Evolutionary conservation across 2,329 filamentous ascomycete species (phyloP).

Genomic region (Aspergillus glaucus): DNA sequence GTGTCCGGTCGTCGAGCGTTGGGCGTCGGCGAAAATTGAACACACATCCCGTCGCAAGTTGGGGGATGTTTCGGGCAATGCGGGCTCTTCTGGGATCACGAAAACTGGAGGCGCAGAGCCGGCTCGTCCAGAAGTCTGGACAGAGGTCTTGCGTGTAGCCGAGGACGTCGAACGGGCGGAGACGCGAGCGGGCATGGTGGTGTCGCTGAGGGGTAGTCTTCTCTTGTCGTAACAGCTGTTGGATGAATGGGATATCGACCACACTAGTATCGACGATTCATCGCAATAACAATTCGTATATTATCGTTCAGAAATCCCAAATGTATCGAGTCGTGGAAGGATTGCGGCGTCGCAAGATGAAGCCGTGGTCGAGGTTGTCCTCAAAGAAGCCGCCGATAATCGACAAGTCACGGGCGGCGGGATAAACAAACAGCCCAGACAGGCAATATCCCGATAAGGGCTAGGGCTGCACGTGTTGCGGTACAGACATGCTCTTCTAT

Average conservation of each 20-base stretch:
- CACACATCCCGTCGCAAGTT: conserved; percentile 68
- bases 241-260: not conserved
- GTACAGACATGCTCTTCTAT: too few relatives aligned
- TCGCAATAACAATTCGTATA: not conserved
- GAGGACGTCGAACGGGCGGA: conserved; percentile 32
- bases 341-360: not conserved
- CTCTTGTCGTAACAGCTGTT: not conserved
- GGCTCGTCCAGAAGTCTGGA: conserved; percentile 79
- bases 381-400: conserved; percentile 3
- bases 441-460: conserved; percentile 30
- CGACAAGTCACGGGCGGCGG: conserved; percentile 13
- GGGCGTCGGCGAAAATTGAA: conserved; percentile 70
- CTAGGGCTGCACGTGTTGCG: conserved; percentile 20
- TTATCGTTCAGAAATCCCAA: not conserved
- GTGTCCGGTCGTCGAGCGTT: conserved; percentile 83
- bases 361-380: not conserved
- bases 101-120: conserved; percentile 32
- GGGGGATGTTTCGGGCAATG: conserved; percentile 34
- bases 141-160: conserved; percentile 34
- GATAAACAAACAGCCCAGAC: conserved; percentile 37
- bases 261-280: not conserved
- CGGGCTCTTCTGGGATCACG: conserved; percentile 58
- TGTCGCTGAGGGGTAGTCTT: conserved; percentile 4
- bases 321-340: not conserved
- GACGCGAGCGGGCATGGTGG: conserved; percentile 35